A percentile compares a stretch with the other conserved stretches of the same genome.
phyloP scores from a whole-genome alignment of 257 asterid genomes.

The Jasminum sambac region DNA sequence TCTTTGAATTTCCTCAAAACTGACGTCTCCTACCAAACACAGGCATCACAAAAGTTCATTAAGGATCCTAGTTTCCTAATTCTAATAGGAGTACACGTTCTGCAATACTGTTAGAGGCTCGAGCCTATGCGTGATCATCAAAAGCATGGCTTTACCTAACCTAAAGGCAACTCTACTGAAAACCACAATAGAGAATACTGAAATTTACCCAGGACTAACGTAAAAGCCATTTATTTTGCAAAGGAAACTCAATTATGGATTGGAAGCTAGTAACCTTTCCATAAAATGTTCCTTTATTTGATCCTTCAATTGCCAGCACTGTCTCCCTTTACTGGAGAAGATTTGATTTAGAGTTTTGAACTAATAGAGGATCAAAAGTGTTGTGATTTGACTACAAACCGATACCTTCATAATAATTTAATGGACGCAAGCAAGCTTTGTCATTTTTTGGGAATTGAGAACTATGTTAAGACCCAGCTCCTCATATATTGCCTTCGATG shows the following conservation, averaged over 20 bases:
- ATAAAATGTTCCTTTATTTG: neutral
- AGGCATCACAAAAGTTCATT: neutral
- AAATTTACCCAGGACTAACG: neutral
- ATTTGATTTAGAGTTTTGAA: neutral
- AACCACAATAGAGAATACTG: neutral
- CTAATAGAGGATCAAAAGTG: neutral
- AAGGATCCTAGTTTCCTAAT: neutral
- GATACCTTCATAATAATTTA: neutral
- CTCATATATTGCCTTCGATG: neutral
- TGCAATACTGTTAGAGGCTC: neutral
- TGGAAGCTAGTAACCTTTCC: neutral
- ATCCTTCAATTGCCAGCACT: neutral
- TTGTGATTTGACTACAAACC: neutral
- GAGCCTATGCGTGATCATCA: neutral
- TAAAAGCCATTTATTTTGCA: neutral
- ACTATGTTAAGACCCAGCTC: neutral
- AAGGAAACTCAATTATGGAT: neutral
- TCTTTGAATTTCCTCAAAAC: neutral
- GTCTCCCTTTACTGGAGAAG: neutral
- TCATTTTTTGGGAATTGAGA: neutral
- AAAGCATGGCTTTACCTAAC: neutral
- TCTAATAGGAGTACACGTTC: neutral
- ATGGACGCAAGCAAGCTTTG: neutral
- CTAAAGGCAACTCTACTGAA: neutral
- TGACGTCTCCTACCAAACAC: neutral